These are phyloP conservation scores for Fusarium heterosporum DNA, from an alignment of 2,329 filamentous ascomycete genomes.

Conservation along the genomic window DNA sequence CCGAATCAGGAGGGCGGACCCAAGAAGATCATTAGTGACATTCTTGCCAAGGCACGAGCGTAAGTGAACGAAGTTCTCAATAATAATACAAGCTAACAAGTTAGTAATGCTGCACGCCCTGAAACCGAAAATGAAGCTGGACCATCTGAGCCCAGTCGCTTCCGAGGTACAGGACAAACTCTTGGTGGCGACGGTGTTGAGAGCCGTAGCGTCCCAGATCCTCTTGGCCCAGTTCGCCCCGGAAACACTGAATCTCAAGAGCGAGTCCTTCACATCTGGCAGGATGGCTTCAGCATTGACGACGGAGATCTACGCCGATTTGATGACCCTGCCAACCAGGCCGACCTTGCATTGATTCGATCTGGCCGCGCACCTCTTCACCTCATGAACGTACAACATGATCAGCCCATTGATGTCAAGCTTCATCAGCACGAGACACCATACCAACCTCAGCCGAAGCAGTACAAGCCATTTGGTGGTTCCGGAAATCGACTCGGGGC, in stretches of 20 bases:
- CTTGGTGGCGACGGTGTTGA: constrained; percentile 82
- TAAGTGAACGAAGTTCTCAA: constrained; percentile 50
- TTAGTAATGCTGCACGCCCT: constrained; percentile 70
- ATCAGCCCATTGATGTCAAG: constrained; percentile 83
- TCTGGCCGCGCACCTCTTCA: constrained; percentile 80
- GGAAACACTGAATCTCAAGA: constrained; percentile 65
- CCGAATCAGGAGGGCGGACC: constrained; percentile 63
- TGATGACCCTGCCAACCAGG: constrained; percentile 80
- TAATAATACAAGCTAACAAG: constrained; percentile 15
- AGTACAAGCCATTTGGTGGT: constrained; percentile 81
- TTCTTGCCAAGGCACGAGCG: constrained; percentile 73
- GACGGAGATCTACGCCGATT: constrained; percentile 82
- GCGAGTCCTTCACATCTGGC: constrained; percentile 82
- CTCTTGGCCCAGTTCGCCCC: constrained; percentile 52
- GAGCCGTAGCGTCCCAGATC: constrained; percentile 75
- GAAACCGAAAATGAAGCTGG: constrained; percentile 63
- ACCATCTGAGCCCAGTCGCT: constrained; percentile 64
- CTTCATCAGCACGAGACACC: constrained; percentile 78
- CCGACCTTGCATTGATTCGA: constrained; percentile 80
- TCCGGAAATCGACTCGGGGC: constrained; percentile 80
- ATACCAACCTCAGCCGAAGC: constrained; percentile 77
- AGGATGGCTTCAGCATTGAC: constrained; percentile 86
- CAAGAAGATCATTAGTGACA: constrained; percentile 70
- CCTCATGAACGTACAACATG: constrained; percentile 79
- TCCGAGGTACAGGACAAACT: constrained; percentile 78